A percentile compares a stretch with the other conserved stretches of the same genome.
Evolutionary conservation across 2,329 filamentous ascomycete species (phyloP).

Genomic region (Parafenestella ontariensis): DNA sequence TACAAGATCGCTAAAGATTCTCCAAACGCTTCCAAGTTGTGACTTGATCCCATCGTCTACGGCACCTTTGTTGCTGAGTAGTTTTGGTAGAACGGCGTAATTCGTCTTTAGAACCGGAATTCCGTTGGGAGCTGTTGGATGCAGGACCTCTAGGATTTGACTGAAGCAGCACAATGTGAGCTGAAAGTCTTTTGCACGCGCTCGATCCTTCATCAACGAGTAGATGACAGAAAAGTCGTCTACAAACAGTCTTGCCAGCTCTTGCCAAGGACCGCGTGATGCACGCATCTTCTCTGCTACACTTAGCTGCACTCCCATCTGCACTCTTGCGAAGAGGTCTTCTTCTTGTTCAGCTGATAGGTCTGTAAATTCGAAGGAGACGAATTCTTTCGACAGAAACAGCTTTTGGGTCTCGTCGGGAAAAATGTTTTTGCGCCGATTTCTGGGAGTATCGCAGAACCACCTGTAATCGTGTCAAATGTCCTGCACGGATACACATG

Average conservation of each 20-base stretch:
- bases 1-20: slow-evolving; percentile 36
- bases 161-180: slow-evolving; percentile 44
- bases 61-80: slow-evolving; percentile 35
- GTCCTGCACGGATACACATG: not conserved
- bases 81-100: slow-evolving; percentile 23
- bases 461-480: slow-evolving; percentile 30
- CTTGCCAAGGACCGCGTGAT: slow-evolving; percentile 55
- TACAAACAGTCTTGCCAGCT: slow-evolving; percentile 52
- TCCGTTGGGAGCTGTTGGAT: slow-evolving; percentile 31
- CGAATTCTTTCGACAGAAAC: slow-evolving; percentile 52
- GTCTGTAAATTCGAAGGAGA: slow-evolving; percentile 53
- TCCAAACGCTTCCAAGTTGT: slow-evolving; percentile 45
- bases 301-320: slow-evolving; percentile 55
- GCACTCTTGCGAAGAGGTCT: slow-evolving; percentile 57
- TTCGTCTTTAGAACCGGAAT: slow-evolving; percentile 34
- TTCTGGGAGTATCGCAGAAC: slow-evolving; percentile 23
- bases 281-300: slow-evolving; percentile 57
- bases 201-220: slow-evolving; percentile 34
- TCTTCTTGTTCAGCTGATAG: slow-evolving; percentile 54
- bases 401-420: slow-evolving; percentile 43
- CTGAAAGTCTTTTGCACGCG: slow-evolving; percentile 44
- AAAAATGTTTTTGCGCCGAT: slow-evolving; percentile 40
- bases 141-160: slow-evolving; percentile 46
- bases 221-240: slow-evolving; percentile 52
- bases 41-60: slow-evolving; percentile 39